phyloP scores from a whole-genome alignment of 2,329 filamentous ascomycete genomes.

The Penicillium sp. region DNA sequence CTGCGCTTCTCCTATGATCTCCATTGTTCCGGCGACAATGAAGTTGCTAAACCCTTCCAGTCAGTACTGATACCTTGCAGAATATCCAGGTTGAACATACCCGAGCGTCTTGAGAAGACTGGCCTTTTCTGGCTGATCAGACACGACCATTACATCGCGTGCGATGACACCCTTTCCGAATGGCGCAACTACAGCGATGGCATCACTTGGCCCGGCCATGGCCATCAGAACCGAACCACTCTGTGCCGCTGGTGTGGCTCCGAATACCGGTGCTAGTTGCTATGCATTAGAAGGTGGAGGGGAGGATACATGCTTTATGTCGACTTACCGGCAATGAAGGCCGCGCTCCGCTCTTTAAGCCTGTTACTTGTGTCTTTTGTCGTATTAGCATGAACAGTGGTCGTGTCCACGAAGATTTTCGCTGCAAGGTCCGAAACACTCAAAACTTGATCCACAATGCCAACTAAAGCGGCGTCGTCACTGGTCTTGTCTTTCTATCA shows the following conservation, averaged over 20 bases:
- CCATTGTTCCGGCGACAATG: constrained; percentile 23
- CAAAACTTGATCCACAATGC: constrained; percentile 3
- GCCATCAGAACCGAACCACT: constrained; percentile 11
- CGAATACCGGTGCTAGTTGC: constrained; percentile 12
- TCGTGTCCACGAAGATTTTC: constrained; percentile 15
- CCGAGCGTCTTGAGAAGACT: constrained; percentile 13
- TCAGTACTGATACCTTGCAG: too few species aligned
- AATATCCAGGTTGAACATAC: not conserved
- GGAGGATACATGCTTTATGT: not conserved
- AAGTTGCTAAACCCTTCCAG: constrained; percentile 16
- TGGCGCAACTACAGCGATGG: not conserved
- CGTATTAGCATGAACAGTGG: constrained; percentile 14
- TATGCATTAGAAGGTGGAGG: not conserved
- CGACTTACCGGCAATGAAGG: constrained; percentile 6
- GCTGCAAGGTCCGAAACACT: constrained; percentile 1
- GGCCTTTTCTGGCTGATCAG: constrained; percentile 15
- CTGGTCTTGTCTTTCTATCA: constrained; percentile 1
- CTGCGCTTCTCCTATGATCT: constrained; percentile 33
- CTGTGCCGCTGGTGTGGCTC: constrained; percentile 12
- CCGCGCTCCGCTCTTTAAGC: not conserved
- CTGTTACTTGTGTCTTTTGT: constrained; percentile 2
- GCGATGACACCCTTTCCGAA: constrained; percentile 12
- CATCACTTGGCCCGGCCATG: constrained; percentile 2
- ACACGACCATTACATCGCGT: constrained; percentile 12
- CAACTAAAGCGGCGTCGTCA: constrained; percentile 1